phyloP scores from a whole-genome alignment of 2,329 filamentous ascomycete species.

The Apiospora rasikravindrae region DNA sequence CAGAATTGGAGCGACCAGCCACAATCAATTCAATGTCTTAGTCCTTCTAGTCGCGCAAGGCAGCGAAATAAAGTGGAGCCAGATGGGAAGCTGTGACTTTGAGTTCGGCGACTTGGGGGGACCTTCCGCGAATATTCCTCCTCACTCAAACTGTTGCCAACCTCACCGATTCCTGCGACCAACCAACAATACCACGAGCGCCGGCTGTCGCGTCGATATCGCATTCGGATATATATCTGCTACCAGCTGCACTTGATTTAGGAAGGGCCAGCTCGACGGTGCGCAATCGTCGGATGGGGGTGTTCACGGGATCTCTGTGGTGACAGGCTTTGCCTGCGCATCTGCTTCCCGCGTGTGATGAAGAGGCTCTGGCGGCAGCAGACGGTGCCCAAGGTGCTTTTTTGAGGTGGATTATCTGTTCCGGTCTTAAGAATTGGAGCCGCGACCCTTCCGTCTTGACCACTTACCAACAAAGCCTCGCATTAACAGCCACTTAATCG shows the following conservation, averaged over 20 bases:
- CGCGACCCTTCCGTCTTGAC: neutral
- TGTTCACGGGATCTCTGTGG: slow-evolving; percentile 46
- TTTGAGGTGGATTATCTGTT: slow-evolving; percentile 9
- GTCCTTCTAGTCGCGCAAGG: neutral
- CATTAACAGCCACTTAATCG: neutral
- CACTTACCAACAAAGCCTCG: neutral
- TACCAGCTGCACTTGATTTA: neutral
- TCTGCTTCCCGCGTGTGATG: slow-evolving; percentile 27
- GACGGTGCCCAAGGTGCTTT: slow-evolving; percentile 15
- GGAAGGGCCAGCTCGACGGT: slow-evolving; percentile 7
- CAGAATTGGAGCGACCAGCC: neutral
- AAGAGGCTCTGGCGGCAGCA: slow-evolving; percentile 18
- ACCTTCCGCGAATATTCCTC: slow-evolving; percentile 16
- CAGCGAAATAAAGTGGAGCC: slow-evolving; percentile 17
- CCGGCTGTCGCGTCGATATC: slow-evolving; percentile 22
- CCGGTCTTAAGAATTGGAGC: neutral
- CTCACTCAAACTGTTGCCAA: slow-evolving; percentile 16
- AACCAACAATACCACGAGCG: slow-evolving; percentile 3
- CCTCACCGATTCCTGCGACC: neutral
- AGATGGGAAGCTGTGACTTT: slow-evolving; percentile 16
- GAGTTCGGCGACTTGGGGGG: slow-evolving; percentile 9
- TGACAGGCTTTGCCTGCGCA: slow-evolving; percentile 57
- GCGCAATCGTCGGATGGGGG: slow-evolving; percentile 50
- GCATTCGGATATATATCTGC: slow-evolving; percentile 11
- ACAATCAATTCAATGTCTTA: neutral